Evolutionary conservation across 129 eudicot species (phyloP), one percentile per base, ranked within the genome.

Genomic region (Centaurea solstitialis): DNA sequence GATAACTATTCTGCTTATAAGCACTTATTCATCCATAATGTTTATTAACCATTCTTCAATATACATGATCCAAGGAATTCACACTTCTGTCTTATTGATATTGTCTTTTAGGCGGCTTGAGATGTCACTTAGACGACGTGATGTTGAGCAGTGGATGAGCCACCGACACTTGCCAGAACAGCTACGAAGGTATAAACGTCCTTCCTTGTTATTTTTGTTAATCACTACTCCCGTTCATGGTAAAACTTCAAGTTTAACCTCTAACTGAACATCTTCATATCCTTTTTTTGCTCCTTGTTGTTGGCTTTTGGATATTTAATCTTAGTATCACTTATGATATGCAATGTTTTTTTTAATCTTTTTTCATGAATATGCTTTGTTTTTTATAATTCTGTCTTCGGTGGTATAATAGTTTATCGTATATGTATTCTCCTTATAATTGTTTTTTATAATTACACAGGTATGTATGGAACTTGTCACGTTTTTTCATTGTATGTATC

Each of bases 131-230:
- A 92, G 98, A 84, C 87, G 93, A 74, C 93, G 97, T 73, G 98
- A 94, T 83, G 94, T 94, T 70, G 97, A 94, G 86, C 93, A 87
- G 68, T 94, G 98, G 98, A 94, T 94, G 97, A 89, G 94, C 59
- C 98, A 94, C 69, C 87, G 97, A 18, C 96, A 87, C 59, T 84
- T 94, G 90, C 97, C 97, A 7, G 89, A 73, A 75, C 83, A 86
- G 7, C 80, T 94, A 65, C 85, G 87, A 78, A 89, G 90, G 98
- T 93, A 77, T 30, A 65, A 8, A 67, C 22, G 45, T 57, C 73
- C 41, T 22, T 3, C 15, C 28, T 78, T 9, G 22, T 73, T 12
- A 38, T 24, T 72, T 59, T 3, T 59, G 6, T 4, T 38, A 24
- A 11, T 24, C 39, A 61, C 26, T 72, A 35, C 76, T 50, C 59